A percentile compares a stretch with the other conserved stretches of the same genome.
Conservation (phyloP, 2,329 filamentous ascomycete genomes). For the Colletotrichum caudatum region DNA sequence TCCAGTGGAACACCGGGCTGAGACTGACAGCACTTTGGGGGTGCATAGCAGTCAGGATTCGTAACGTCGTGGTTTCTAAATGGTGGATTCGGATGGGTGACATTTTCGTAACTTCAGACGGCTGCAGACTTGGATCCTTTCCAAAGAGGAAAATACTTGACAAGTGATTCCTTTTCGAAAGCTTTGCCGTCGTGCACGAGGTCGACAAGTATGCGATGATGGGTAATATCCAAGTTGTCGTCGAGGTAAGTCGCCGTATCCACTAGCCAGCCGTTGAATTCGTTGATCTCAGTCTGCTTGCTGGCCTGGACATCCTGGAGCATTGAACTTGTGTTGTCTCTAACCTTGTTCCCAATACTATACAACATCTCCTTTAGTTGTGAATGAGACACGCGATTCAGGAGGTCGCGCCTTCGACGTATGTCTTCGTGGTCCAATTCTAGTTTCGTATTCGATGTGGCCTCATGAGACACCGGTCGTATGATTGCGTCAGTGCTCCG, state of each 20-base stretch:
- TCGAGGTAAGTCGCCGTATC: slow-evolving; percentile 58
- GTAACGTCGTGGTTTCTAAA: not conserved
- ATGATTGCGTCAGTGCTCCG: slow-evolving; percentile 55
- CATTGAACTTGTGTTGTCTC: slow-evolving; percentile 71
- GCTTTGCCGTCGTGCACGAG: slow-evolving; percentile 55
- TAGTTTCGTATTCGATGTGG: too few relatives aligned
- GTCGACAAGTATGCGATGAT: slow-evolving; percentile 56
- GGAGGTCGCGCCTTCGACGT: slow-evolving; percentile 36
- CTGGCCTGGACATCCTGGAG: slow-evolving; percentile 67
- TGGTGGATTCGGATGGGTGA: not conserved
- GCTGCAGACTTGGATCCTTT: not conserved
- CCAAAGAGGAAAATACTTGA: slow-evolving; percentile 44
- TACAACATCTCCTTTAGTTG: slow-evolving; percentile 60
- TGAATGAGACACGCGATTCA: slow-evolving; percentile 57
- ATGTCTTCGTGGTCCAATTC: slow-evolving; percentile 12
- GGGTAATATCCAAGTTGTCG: slow-evolving; percentile 50
- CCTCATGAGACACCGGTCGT: slow-evolving; percentile 1
- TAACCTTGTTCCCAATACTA: slow-evolving; percentile 60
- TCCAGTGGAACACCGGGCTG: not conserved
- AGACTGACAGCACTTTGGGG: not conserved
- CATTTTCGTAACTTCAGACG: not conserved
- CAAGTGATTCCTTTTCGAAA: slow-evolving; percentile 53
- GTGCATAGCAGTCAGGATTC: not conserved
- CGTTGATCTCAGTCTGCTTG: slow-evolving; percentile 66
- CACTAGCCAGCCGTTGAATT: slow-evolving; percentile 71